Percentiles rank a stretch among this genome's conserved stretches.
Conservation (phyloP, 331 rosid genomes). For the Acacia concinna region DNA sequence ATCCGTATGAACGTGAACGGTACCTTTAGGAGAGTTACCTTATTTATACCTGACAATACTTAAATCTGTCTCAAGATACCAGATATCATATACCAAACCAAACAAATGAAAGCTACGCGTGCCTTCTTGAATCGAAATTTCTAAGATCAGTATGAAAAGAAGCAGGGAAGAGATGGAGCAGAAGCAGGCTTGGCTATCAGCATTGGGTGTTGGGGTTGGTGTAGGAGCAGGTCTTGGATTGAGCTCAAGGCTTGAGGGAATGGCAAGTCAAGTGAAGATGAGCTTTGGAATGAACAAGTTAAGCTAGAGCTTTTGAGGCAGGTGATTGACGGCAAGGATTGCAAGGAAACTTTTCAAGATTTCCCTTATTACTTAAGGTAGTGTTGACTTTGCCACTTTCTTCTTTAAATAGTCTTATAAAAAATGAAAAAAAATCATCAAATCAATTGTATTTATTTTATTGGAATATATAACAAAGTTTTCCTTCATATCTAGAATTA, state of each 20-base stretch:
- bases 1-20: neutral
- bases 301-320: slow-evolving; percentile 65
- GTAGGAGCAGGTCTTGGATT: slow-evolving; percentile 88
- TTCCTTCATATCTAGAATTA: neutral
- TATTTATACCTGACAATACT: neutral
- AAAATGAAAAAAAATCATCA: too few relatives aligned
- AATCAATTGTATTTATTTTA: too few relatives aligned
- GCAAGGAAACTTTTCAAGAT: slow-evolving; percentile 63
- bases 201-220: slow-evolving; percentile 94
- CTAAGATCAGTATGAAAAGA: slow-evolving; percentile 36
- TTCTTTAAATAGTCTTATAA: too few relatives aligned
- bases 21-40: neutral
- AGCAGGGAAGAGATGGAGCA: slow-evolving; percentile 63
- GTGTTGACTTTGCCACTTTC: neutral
- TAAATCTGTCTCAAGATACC: too few relatives aligned
- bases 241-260: slow-evolving; percentile 74
- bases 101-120: neutral
- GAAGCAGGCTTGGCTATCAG: slow-evolving; percentile 81
- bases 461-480: too few relatives aligned
- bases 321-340: slow-evolving; percentile 60
- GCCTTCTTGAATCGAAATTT: neutral
- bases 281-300: slow-evolving; percentile 57
- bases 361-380: slow-evolving; percentile 90
- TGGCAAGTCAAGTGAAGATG: slow-evolving; percentile 18
- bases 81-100: too few relatives aligned